Conservation (phyloP, 176 grass and related monocot species). For the Oryza meyeriana region DNA sequence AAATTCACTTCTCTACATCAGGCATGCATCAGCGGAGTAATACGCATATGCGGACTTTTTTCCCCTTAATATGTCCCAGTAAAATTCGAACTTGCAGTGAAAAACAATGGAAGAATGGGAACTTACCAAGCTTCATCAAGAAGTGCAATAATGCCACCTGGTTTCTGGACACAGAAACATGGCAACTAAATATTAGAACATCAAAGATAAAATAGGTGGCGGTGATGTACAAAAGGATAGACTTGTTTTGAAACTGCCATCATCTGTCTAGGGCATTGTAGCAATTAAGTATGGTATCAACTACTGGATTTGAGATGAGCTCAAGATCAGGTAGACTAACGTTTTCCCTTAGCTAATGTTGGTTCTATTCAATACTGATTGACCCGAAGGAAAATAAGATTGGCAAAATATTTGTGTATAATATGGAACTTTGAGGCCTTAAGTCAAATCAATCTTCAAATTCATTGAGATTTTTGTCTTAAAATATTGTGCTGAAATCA, state of each 20-base stretch:
- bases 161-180: slow-evolving; percentile 80
- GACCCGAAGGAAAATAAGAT: slow-evolving; percentile 19
- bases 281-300: neutral
- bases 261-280: slow-evolving; percentile 3
- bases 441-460: neutral
- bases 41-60: neutral
- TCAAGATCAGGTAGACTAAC: slow-evolving; percentile 27
- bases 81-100: slow-evolving; percentile 14
- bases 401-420: neutral
- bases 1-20: slow-evolving; percentile 21
- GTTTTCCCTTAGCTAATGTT: slow-evolving; percentile 7
- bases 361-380: neutral
- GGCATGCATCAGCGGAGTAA: slow-evolving; percentile 9
- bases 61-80: neutral
- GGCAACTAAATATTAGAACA: slow-evolving; percentile 23
- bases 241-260: slow-evolving; percentile 17
- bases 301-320: neutral
- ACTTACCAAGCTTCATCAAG: slow-evolving; percentile 97
- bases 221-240: slow-evolving; percentile 11
- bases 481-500: neutral
- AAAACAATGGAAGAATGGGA: slow-evolving; percentile 4
- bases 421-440: slow-evolving; percentile 9
- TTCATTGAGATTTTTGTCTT: neutral
- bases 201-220: slow-evolving; percentile 10
- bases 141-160: slow-evolving; percentile 89